Evolutionary conservation across 768 basidiomycete species (phyloP).

Genomic region (Floccularia luteovirens): DNA sequence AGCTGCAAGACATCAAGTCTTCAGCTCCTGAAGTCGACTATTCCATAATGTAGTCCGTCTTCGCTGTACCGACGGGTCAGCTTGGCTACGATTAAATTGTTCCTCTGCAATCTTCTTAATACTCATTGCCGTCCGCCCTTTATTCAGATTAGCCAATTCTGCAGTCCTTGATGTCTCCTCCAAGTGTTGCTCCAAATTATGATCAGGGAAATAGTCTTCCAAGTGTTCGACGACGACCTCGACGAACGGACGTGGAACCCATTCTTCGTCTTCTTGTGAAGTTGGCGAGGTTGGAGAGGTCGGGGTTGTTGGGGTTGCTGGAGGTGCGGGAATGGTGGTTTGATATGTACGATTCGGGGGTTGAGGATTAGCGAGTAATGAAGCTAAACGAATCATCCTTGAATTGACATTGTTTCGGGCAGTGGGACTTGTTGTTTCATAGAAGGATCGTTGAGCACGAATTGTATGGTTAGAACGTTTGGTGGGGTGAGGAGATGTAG

Average conservation of each 20-base stretch:
- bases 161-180: conserved; percentile 41
- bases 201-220: conserved; percentile 81
- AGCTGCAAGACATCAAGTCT: conserved; percentile 8
- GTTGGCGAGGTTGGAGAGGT: too few species aligned
- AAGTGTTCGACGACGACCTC: conserved; percentile 78
- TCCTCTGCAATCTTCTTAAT: conserved; percentile 81
- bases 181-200: conserved; percentile 82
- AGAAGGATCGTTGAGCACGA: too few species aligned
- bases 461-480: too few species aligned
- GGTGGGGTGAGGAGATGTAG: too few species aligned
- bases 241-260: conserved; percentile 56
- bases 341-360: too few species aligned
- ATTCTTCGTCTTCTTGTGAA: not conserved
- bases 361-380: not conserved
- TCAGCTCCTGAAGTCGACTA: conserved; percentile 32
- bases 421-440: too few species aligned
- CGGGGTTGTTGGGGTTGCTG: too few species aligned
- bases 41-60: conserved; percentile 36
- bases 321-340: too few species aligned
- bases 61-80: conserved; percentile 29
- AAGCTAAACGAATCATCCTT: not conserved
- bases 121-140: conserved; percentile 45
- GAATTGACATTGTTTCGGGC: too few species aligned
- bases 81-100: conserved; percentile 47
- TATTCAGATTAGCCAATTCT: not conserved